Base-by-base conservation (phyloP, 106 monocot species). In the Platanthera guangdongensis region DNA sequence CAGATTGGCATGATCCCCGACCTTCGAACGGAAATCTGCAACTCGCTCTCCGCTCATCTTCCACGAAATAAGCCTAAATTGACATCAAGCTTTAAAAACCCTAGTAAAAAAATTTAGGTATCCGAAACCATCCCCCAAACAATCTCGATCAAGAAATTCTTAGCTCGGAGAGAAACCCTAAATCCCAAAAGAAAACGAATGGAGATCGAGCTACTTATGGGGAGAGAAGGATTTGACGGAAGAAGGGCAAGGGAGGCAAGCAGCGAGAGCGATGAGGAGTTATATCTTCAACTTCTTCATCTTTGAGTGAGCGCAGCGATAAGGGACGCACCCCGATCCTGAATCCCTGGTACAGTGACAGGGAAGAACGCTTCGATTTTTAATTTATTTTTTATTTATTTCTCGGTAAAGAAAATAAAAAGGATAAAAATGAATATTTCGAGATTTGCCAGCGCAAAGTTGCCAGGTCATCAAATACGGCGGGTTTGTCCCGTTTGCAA, bases 11-110 rank as follows among this genome's bases (percentile, higher is more conserved):
- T 52, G 39, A 39, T 72, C 68, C 63, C 74, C 73, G 16, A 53
- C 77, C 74, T 82, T 81, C 52, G 74, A 78, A 49, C 67, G 71
- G 78, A 78, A 57, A 73, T 83, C 80, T 50, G 80, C 80, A 84
- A 88, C 28, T 9, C 67, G 67, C 7, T 67, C 67, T 67, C 67
- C 67, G 67, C 67, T 67, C 67, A 67, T 67, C 22, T 32, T 28
- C 67, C 8, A 5, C 67, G 7, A 7, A 67, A 67, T 8, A 67
- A 67, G 8, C 67, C 67, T 67, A 67, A 32, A 6, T 32, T 28
- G 30, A 67, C 7, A 67, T 67, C 67, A 28, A 32, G 30, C 9
- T 32, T 32, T 28, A 67, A 25, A 6, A 25, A 25, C 7, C 7
- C 14, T 18, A 14, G 1, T 60, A 60, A 60, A 30, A 67, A 6